These are phyloP conservation scores for Geotrichum bryndzae DNA, from an alignment of 1,139 yeast species.

Conservation along the genomic window DNA sequence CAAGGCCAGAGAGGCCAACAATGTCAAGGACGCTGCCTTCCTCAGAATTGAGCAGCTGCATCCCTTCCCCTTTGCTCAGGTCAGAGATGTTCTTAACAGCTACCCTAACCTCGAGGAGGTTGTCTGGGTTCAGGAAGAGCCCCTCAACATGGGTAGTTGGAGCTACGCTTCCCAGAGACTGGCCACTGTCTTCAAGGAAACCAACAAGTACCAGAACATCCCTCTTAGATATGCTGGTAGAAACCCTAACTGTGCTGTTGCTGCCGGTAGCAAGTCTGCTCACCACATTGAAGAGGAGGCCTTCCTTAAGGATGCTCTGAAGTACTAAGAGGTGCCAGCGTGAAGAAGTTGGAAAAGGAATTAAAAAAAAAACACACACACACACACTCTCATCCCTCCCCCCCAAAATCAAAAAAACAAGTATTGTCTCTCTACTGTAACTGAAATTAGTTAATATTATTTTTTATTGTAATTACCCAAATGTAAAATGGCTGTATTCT, in stretches of 20 bases:
- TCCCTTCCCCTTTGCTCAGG: constrained; percentile 97
- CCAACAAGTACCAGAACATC: constrained; percentile 55
- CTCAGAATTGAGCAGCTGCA: constrained; percentile 90
- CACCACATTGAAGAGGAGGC: constrained; percentile 86
- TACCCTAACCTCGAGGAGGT: constrained; percentile 83
- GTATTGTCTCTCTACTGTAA: not conserved
- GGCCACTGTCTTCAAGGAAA: constrained; percentile 65
- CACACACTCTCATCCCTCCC: not conserved
- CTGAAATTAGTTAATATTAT: not conserved
- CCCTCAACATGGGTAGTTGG: constrained; percentile 95
- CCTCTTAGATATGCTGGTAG: constrained; percentile 88
- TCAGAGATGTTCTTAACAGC: constrained; percentile 73
- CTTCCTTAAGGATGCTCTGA: constrained; percentile 73
- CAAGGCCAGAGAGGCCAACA: constrained; percentile 76
- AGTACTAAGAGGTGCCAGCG: constrained; percentile 15
- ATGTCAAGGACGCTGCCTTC: constrained; percentile 78
- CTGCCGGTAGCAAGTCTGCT: constrained; percentile 91
- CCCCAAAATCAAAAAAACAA: too few species aligned
- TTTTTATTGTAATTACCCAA: not conserved
- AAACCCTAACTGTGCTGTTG: constrained; percentile 96
- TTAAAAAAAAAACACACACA: too few species aligned
- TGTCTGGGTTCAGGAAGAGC: constrained; percentile 98
- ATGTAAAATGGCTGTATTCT: not conserved
- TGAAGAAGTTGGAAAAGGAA: not conserved
- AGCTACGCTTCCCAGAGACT: constrained; percentile 76